Conservation (phyloP, 106 monocot species). For the Dioscorea dumetorum region DNA sequence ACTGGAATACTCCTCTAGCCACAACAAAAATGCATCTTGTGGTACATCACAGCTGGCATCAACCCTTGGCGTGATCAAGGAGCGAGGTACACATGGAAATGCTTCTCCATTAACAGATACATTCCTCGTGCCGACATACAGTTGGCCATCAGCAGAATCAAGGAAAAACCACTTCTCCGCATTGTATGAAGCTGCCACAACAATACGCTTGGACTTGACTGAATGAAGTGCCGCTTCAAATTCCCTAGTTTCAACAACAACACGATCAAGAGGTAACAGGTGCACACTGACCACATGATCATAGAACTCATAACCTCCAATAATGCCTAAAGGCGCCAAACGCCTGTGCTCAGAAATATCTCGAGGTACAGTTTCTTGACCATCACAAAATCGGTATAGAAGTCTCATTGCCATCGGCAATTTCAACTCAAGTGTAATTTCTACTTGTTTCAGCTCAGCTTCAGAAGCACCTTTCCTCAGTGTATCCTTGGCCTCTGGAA, state of each 20-base stretch:
- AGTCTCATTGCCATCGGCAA: conserved; percentile 50
- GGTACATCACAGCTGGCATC: conserved; percentile 4
- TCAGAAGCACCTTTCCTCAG: conserved; percentile 82
- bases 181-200: conserved; percentile 53
- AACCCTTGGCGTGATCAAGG: conserved; percentile 22
- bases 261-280: conserved; percentile 39
- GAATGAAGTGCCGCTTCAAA: conserved; percentile 21
- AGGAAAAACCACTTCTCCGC: conserved; percentile 56
- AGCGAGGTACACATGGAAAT: conserved; percentile 78
- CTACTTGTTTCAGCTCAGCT: conserved; percentile 49
- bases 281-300: conserved; percentile 61
- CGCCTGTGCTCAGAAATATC: background rate
- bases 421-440: conserved; percentile 46
- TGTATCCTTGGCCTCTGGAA: conserved; percentile 61
- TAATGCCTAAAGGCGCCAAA: conserved; percentile 39
- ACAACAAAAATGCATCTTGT: conserved; percentile 73
- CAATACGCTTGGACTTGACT: conserved; percentile 17
- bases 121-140: conserved; percentile 71
- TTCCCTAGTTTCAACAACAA: conserved; percentile 33
- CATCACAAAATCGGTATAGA: conserved; percentile 71
- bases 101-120: conserved; percentile 34
- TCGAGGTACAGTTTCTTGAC: conserved; percentile 40
- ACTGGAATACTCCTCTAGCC: conserved; percentile 88
- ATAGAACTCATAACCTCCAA: conserved; percentile 87
- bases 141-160: conserved; percentile 55